A percentile compares a stretch with the other conserved stretches of the same genome.
Conservation (phyloP, 2,329 filamentous ascomycete genomes). For the Fusarium torreyae region DNA sequence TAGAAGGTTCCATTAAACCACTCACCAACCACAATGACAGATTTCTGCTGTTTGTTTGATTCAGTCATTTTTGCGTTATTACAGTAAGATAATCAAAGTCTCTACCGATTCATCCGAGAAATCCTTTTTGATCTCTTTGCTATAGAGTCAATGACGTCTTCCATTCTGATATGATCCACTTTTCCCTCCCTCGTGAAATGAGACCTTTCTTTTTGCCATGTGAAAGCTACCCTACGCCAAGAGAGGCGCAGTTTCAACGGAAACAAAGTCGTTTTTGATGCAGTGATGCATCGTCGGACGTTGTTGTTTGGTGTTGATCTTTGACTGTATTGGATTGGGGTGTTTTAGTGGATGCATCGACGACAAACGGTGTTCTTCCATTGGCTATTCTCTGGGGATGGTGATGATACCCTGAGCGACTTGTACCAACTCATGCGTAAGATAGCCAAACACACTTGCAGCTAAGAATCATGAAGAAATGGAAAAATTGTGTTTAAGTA, state of each 20-base stretch:
- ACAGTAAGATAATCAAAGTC: not conserved
- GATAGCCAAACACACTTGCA: too few species aligned
- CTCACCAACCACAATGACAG: conserved; percentile 51
- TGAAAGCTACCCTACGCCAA: conserved; percentile 13
- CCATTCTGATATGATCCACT: conserved; percentile 29
- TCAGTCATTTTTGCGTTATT: conserved; percentile 25
- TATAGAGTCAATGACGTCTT: conserved; percentile 44
- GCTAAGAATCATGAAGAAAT: not conserved
- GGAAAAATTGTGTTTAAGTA: not conserved
- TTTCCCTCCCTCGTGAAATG: conserved; percentile 18
- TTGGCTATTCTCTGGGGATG: not conserved
- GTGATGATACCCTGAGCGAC: not conserved
- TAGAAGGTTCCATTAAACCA: fast-evolving
- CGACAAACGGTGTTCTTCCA: conserved; percentile 22
- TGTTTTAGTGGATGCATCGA: conserved; percentile 4
- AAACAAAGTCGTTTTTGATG: not conserved
- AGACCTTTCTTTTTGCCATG: conserved; percentile 14
- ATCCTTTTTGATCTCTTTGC: conserved; percentile 25
- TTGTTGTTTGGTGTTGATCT: conserved; percentile 4
- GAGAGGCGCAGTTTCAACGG: conserved; percentile 13
- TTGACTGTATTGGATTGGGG: conserved; percentile 1
- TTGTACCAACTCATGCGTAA: too few species aligned
- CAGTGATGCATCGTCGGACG: not conserved
- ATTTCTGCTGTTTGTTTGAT: conserved; percentile 45
- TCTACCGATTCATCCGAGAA: not conserved